phyloP scores from a whole-genome alignment of 805 yeast species.

The Candida cerambycidarum region DNA sequence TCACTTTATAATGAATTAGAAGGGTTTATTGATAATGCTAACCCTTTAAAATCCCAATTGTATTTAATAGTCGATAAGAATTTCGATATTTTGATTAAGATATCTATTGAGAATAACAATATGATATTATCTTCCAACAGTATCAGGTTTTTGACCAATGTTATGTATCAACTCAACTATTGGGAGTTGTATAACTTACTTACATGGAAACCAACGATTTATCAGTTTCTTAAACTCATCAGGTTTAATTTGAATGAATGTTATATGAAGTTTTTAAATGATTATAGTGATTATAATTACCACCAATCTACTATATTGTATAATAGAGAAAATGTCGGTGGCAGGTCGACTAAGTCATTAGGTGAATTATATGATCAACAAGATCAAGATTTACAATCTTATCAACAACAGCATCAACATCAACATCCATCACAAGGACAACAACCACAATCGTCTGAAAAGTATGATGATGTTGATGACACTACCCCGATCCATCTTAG shows the following conservation, averaged over 20 bases:
- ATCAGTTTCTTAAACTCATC: constrained; percentile 38
- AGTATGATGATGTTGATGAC: neutral
- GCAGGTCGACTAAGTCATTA: constrained; percentile 4
- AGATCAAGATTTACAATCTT: no score
- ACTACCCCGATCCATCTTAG: neutral
- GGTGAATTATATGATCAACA: neutral
- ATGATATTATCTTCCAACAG: constrained; percentile 34
- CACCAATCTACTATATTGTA: constrained; percentile 3
- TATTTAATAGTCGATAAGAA: constrained; percentile 37
- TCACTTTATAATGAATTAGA: constrained; percentile 25
- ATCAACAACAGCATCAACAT: no score
- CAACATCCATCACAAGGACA: neutral
- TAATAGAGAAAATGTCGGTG: constrained; percentile 14
- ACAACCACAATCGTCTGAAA: neutral
- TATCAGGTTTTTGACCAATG: constrained; percentile 37
- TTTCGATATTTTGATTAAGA: constrained; percentile 37
- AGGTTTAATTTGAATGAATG: constrained; percentile 42
- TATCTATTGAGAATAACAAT: constrained; percentile 30
- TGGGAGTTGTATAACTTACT: constrained; percentile 46
- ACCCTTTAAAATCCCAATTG: constrained; percentile 32
- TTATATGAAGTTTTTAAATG: constrained; percentile 32
- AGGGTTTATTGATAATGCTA: constrained; percentile 19
- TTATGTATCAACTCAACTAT: constrained; percentile 39
- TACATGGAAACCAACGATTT: constrained; percentile 42
- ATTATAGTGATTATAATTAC: constrained; percentile 26